phyloP scores from a whole-genome alignment of 768 basidiomycete species.

The Tricholoma bakamatsutake region DNA sequence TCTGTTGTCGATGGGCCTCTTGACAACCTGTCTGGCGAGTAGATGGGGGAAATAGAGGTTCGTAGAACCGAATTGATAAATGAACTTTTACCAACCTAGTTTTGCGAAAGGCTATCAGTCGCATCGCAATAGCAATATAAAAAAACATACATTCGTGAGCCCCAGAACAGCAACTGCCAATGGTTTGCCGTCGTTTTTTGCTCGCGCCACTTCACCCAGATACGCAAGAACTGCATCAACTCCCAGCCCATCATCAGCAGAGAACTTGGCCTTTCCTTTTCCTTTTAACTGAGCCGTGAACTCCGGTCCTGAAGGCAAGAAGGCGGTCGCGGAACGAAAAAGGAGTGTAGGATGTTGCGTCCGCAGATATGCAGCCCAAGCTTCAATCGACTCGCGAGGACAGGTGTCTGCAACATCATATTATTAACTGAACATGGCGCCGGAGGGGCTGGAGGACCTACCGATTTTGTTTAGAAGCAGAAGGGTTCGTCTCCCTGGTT shows the following conservation, averaged over 20 bases:
- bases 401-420: conserved; percentile 52
- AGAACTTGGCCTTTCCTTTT: conserved; percentile 38
- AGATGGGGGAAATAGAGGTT: conserved; percentile 49
- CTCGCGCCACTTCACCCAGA: conserved; percentile 41
- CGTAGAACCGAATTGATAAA: conserved; percentile 74
- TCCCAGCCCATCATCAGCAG: conserved; percentile 57
- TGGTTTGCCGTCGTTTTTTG: conserved; percentile 42
- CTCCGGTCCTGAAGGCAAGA: conserved; percentile 38
- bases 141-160: conserved; percentile 63
- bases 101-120: conserved; percentile 5
- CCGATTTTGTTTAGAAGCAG: conserved; percentile 88
- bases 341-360: conserved; percentile 55
- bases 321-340: conserved; percentile 69
- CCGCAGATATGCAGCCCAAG: conserved; percentile 66
- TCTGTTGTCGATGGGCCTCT: conserved; percentile 69
- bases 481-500: conserved; percentile 42
- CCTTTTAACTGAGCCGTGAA: conserved; percentile 28
- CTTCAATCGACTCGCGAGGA: conserved; percentile 66
- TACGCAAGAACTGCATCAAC: conserved; percentile 42
- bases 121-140: background rate
- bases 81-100: conserved; percentile 77
- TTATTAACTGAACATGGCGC: background rate
- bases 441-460: conserved; percentile 30
- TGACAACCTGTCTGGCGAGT: conserved; percentile 44
- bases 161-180: conserved; percentile 77